phyloP scores from a whole-genome alignment of 768 basidiomycete genomes.

The Amanita pseudoporphyria region DNA sequence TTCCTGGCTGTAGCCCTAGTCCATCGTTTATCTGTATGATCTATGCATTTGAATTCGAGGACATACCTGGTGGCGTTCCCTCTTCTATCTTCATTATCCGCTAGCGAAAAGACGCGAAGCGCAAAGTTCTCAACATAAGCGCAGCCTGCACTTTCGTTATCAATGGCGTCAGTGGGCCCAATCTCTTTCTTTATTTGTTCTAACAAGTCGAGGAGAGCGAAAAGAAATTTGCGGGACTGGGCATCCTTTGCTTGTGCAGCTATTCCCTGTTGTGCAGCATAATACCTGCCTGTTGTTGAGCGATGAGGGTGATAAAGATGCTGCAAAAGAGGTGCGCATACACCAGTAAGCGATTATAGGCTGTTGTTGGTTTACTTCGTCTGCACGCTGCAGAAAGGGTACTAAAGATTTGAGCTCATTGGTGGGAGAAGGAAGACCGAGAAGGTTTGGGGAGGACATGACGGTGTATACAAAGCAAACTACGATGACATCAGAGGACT shows the following conservation, averaged over 20 bases:
- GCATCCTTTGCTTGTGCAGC: slow-evolving; percentile 57
- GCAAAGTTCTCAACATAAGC: slow-evolving; percentile 97
- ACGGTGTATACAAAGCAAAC: background rate
- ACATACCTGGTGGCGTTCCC: slow-evolving; percentile 67
- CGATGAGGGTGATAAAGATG: background rate
- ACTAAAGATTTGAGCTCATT: slow-evolving; percentile 55
- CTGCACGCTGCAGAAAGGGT: slow-evolving; percentile 83
- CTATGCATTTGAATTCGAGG: background rate
- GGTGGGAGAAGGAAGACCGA: slow-evolving; percentile 53
- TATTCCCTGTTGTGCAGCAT: slow-evolving; percentile 86
- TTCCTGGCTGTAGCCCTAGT: slow-evolving; percentile 82
- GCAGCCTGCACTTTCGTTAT: slow-evolving; percentile 71
- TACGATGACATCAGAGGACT: slow-evolving; percentile 3
- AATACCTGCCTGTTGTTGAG: slow-evolving; percentile 63
- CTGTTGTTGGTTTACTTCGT: slow-evolving; percentile 76
- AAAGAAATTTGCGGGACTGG: slow-evolving; percentile 57
- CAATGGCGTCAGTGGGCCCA: slow-evolving; percentile 68
- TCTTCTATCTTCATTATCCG: slow-evolving; percentile 85
- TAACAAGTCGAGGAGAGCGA: slow-evolving; percentile 64
- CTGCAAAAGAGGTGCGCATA: slow-evolving; percentile 28
- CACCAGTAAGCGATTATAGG: slow-evolving; percentile 95
- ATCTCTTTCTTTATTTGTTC: slow-evolving; percentile 77
- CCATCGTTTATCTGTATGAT: background rate
- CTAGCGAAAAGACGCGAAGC: slow-evolving; percentile 73
- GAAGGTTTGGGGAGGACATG: slow-evolving; percentile 26